Evolutionary conservation across 2,329 filamentous ascomycete species (phyloP), one percentile per base, ranked within the genome.

Genomic region (Neonectria hederae): DNA sequence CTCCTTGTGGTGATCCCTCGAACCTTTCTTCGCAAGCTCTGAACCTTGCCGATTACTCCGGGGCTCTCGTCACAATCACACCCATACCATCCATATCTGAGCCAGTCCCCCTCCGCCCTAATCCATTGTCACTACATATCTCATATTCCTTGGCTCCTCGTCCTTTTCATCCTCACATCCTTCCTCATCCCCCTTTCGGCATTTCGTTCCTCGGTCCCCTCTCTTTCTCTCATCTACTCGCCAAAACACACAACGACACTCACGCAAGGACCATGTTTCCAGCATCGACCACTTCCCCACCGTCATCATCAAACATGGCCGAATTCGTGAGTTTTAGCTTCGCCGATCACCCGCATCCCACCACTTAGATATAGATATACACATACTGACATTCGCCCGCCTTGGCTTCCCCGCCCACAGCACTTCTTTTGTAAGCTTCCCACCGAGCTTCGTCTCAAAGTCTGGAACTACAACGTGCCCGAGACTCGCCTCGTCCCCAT

Each of bases 401-500:
- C 45, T 46, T 30, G 10, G 43, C 54, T 13, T 14, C 32, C 54
- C 24, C 21, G 38, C 49, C 17, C 45, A 22, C 66, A 85, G 83
- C 77, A 74, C 49, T 69, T 76, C 53, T 85, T 85, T 65, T 64
- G 76, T 19, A 72, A 70, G 45, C 81, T 85, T 1, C 83, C 83
- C 1, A 69, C 78, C 13, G 83, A 85, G 68, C 74, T 85, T 17
- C 81, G 83, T 11, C 74, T 84, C 24, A 81, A 78, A 59, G 83
- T 85, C 53, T 85, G 83, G 83, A 75, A 76, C 43, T 76, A 81
- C 67, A 84, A 78, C 68, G 73, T 83, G 19, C 80, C 82, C 0
- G 70, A 73, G 14, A 73, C 79, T 11, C 82, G 83, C 32, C 74
- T 85, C 53, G 79, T 85, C 26, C 77, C 81, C 2, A 73, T 84